Percentiles rank a stretch among this genome's conserved stretches.
Conservation (phyloP, 768 basidiomycete genomes). For the Lyophyllum semitale region DNA sequence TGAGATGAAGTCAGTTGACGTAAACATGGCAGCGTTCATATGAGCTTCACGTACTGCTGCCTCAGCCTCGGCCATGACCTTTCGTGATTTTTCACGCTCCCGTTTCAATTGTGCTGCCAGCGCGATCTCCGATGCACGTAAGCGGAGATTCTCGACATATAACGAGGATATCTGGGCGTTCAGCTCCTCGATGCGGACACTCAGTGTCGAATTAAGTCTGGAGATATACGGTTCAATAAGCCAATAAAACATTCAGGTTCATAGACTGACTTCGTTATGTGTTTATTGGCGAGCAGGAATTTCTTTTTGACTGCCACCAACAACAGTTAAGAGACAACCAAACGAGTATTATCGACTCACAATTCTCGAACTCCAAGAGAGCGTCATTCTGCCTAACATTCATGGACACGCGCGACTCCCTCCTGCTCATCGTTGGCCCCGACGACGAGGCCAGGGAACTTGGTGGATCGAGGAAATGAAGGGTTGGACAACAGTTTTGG, state of each 20-base stretch:
- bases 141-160: conserved; percentile 79
- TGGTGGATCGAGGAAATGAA: conserved; percentile 14
- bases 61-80: conserved; percentile 73
- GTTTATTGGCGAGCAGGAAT: conserved; percentile 87
- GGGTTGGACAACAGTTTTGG: conserved; percentile 14
- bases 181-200: conserved; percentile 81
- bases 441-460: conserved; percentile 25
- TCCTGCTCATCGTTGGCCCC: conserved; percentile 52
- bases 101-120: conserved; percentile 76
- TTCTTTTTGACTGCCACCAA: conserved; percentile 83
- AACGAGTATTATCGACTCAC: conserved; percentile 46
- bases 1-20: conserved; percentile 10
- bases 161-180: conserved; percentile 82
- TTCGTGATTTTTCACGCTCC: conserved; percentile 76
- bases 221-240: neutral
- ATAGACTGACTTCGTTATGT: conserved; percentile 79
- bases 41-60: conserved; percentile 52
- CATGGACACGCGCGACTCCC: conserved; percentile 65
- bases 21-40: conserved; percentile 5
- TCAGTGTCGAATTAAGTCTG: conserved; percentile 85
- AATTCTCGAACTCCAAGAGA: conserved; percentile 81
- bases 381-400: conserved; percentile 75
- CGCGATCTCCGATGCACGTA: conserved; percentile 80
- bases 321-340: conserved; percentile 24
- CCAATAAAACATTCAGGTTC: neutral